Evolutionary conservation across 345 rosid species (phyloP).

Genomic region (Hevea brasiliensis): DNA sequence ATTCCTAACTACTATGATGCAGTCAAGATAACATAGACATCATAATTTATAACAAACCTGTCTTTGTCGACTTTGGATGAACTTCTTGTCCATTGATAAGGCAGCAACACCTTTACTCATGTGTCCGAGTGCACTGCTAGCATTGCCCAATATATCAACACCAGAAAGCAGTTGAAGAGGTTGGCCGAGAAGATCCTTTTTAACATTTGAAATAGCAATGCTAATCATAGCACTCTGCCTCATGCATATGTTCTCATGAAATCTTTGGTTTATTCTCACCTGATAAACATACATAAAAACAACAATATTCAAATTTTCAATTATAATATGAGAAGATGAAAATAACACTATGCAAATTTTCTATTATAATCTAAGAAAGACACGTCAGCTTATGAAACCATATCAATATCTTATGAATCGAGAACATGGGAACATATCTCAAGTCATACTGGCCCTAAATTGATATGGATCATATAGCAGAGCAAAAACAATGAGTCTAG

Average conservation of each 20-base stretch:
- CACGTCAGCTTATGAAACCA: neutral
- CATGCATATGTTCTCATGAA: constrained; percentile 82
- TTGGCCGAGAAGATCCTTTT: constrained; percentile 93
- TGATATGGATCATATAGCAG: no score
- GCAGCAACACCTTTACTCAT: constrained; percentile 99
- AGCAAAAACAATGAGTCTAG: no score
- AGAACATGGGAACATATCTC: neutral
- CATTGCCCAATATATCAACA: constrained; percentile 95
- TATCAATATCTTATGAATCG: neutral
- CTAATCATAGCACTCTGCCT: constrained; percentile 88
- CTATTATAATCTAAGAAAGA: constrained; percentile 14
- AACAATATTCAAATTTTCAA: constrained; percentile 7
- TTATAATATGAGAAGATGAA: neutral
- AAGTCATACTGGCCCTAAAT: neutral
- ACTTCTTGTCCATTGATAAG: constrained; percentile 94
- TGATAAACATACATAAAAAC: constrained; percentile 35
- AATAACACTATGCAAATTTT: constrained; percentile 2
- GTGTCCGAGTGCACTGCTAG: constrained; percentile 99
- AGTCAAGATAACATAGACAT: constrained; percentile 9
- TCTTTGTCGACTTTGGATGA: constrained; percentile 92
- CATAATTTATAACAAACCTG: constrained; percentile 52
- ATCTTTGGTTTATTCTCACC: constrained; percentile 85
- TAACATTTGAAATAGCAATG: constrained; percentile 70
- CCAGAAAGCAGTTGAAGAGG: constrained; percentile 96
- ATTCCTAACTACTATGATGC: neutral